Base-by-base conservation (phyloP, 2,329 filamentous ascomycete genomes). In the Trichoderma sp. region DNA sequence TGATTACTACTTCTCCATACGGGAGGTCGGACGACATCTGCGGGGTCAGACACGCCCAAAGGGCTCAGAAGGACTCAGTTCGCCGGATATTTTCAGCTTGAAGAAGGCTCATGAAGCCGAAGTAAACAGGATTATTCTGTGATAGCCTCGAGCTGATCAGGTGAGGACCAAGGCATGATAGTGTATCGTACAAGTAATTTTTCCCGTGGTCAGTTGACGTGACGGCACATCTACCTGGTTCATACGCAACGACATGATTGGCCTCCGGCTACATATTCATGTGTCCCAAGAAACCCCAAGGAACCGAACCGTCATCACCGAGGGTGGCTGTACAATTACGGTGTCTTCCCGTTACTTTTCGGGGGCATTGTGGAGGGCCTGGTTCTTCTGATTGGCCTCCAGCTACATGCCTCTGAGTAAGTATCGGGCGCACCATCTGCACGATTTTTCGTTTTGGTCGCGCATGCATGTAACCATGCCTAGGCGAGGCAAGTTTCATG, bases 161-260 rank as follows among this genome's bases (percentile, higher is more conserved):
- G 47, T 49, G 47, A 13, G n/a, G 13, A 21, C 11, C n/a, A 24
- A 24, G n/a, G 47, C 21, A 49, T 49, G 24, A 11, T 49, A 21
- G 19, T 13, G n/a, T 49, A 49, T 49, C 6, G 5, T 49, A 49
- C 47, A 49, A 13, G 8, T 49, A 24, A 24, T 4, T 24, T 21
- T 49, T 47, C 40, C n/a, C 40, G 47, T 49, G 21, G 47, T 29
- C 31, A 31, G 40, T 40, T 57, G 19, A 29, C 24, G 29, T 27
- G 21, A 40, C n/a, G 21, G n/a, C 57, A n/a, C 40, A 29, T 21
- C 19, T 56, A 66, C 49, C 63, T 58, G 37, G 19, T 57, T 40
- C 31, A 52, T 29, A 40, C 31, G 55, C 14, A 52, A 52, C 53
- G 31, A 27, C 33, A n/a, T 58, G 53, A 67, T 67, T 67, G 63